phyloP scores from a whole-genome alignment of 805 yeast genomes.

The Ogataea ganodermae region DNA sequence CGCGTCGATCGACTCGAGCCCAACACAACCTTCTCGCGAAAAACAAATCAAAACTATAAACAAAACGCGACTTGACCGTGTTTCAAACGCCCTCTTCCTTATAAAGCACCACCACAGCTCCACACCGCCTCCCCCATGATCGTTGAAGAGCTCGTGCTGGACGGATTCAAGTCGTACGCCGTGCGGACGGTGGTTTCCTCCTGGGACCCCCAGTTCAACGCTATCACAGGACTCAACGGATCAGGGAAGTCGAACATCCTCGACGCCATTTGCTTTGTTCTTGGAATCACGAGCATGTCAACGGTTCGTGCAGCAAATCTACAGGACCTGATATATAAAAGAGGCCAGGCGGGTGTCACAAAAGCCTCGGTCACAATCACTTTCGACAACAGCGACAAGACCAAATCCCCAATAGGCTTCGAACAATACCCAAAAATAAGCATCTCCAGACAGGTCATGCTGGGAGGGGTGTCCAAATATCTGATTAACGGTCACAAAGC shows the following conservation, averaged over 20 bases:
- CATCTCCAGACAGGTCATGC: conserved; percentile 85
- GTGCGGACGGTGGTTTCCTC: conserved; percentile 92
- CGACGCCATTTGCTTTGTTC: conserved; percentile 97
- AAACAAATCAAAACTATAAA: background rate
- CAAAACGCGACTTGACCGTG: conserved; percentile 1
- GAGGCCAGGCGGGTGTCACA: conserved; percentile 98
- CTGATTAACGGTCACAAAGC: conserved; percentile 95
- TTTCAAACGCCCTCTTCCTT: background rate
- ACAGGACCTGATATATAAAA: conserved; percentile 91
- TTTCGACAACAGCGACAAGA: conserved; percentile 79
- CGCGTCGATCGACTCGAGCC: too few relatives aligned
- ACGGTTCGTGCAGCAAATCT: conserved; percentile 91
- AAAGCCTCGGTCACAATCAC: conserved; percentile 96
- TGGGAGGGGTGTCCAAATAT: conserved; percentile 92
- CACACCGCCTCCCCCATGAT: too few relatives aligned
- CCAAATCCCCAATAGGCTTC: conserved; percentile 85
- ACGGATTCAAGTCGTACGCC: conserved; percentile 97
- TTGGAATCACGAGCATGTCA: conserved; percentile 93
- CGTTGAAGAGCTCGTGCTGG: conserved; percentile 94
- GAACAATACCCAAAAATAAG: conserved; percentile 76
- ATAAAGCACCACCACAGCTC: too few relatives aligned
- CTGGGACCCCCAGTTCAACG: conserved; percentile 97
- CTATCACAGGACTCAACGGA: conserved; percentile 96
- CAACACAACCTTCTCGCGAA: too few relatives aligned
- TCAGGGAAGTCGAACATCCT: conserved; percentile 96